These are phyloP conservation scores for Ambrosia hybrid DNA, from an alignment of 140 eudicot species.

Conservation along the genomic window DNA sequence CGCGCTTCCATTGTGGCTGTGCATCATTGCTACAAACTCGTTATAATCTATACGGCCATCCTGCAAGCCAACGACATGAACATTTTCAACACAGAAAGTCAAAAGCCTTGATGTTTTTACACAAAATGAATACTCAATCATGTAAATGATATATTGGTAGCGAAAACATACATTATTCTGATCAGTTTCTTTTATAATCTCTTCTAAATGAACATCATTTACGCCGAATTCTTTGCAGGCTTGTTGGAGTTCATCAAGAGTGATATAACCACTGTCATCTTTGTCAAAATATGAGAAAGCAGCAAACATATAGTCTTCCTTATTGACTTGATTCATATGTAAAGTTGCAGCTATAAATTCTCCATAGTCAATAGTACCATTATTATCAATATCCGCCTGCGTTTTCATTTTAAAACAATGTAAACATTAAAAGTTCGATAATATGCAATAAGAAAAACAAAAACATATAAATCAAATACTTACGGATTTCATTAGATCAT, in stretches of 20 bases:
- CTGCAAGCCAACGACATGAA: slow-evolving; percentile 36
- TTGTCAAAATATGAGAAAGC: slow-evolving; percentile 80
- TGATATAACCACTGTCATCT: slow-evolving; percentile 86
- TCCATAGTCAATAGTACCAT: slow-evolving; percentile 71
- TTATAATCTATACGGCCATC: slow-evolving; percentile 85
- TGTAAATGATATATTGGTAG: background rate
- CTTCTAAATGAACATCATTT: slow-evolving; percentile 62
- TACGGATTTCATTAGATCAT: slow-evolving; percentile 77
- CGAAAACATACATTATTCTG: slow-evolving; percentile 56
- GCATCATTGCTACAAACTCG: slow-evolving; percentile 91
- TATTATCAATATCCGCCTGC: slow-evolving; percentile 81
- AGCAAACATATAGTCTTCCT: slow-evolving; percentile 63
- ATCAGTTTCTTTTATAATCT: slow-evolving; percentile 73
- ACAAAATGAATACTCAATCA: background rate
- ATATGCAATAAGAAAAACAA: too few relatives aligned
- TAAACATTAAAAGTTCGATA: too few relatives aligned
- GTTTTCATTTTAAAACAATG: slow-evolving; percentile 9
- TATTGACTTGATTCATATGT: slow-evolving; percentile 63
- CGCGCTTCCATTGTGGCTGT: slow-evolving; percentile 47
- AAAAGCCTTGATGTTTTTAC: background rate
- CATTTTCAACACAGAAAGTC: background rate
- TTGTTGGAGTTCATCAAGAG: slow-evolving; percentile 54
- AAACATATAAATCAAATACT: too few relatives aligned
- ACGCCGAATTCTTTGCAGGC: slow-evolving; percentile 69
- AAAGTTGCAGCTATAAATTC: slow-evolving; percentile 89